Base-by-base conservation (phyloP, 1,284 basidiomycete species). In the Lentinula novae-zelandiae region DNA sequence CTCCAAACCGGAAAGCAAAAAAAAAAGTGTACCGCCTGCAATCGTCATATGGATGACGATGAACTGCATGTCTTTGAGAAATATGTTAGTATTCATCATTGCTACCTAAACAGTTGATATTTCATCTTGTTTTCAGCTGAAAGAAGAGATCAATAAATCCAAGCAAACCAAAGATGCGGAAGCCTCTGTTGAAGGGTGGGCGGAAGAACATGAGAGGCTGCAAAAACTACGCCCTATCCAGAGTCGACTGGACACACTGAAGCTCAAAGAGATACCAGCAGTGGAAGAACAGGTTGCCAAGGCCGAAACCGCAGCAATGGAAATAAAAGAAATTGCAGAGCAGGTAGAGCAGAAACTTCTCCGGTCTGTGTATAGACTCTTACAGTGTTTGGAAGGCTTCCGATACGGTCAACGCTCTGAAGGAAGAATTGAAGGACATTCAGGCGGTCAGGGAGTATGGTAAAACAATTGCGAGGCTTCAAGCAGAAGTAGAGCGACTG, bases 11-110 rank as follows among this genome's bases (percentile, higher is more conserved):
- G 88, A 17, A 84, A 84, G 69, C 74, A 78, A 38, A 82, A 86
- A 65, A 86, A 90, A 66, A 76, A 80, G 2, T 98, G 96, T 68
- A 77, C 84, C 20, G 86, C 87, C 3, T 98, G 96, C 71, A 84
- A 86, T 65, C 84, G 95, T 5, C 77, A 77, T 33, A 78, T 98
- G 69, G 76, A 83, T 17, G 79, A 82, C 36, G 72, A 77, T 8
- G 93, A 96, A 62, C 71, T 88, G 48, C 71, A 70, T 1, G 75
- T 78, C 0, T 91, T 92, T 63, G 87, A 92, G 71, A 81, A 81
- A 74, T 84, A 84, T 64, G 92, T 92, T 60, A 40, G 84, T 73
- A 2, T 6, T 48, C 10, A 3, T 34, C 48, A 9, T 53, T 27
- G 27, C 27, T 27, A 27, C 2, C 3, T 3, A 27, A 27, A 4